A percentile compares a stretch with the other conserved stretches of the same genome.
Conservation (phyloP, 768 basidiomycete species). For the Fistulinella prunicolor region DNA sequence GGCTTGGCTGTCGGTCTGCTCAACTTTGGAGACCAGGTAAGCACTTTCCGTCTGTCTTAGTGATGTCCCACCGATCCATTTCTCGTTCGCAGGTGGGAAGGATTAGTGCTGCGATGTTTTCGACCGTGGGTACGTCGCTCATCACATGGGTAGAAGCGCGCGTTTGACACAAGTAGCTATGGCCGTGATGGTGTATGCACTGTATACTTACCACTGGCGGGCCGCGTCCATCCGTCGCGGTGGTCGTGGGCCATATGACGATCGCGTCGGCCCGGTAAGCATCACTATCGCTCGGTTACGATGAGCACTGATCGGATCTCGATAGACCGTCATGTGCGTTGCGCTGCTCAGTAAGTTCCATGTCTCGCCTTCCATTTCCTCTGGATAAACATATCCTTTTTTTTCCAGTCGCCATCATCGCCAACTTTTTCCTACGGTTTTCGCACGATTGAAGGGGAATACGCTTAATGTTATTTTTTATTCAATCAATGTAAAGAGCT, state of each 20-base stretch:
- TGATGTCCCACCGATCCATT: not conserved
- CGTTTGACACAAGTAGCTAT: slow-evolving; percentile 58
- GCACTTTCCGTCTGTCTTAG: not conserved
- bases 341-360: slow-evolving; percentile 65
- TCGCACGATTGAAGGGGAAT: slow-evolving; percentile 33
- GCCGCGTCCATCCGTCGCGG: slow-evolving; percentile 89
- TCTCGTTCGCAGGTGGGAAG: slow-evolving; percentile 67
- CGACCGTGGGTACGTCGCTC: slow-evolving; percentile 71
- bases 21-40: slow-evolving; percentile 95
- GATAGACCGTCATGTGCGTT: slow-evolving; percentile 76
- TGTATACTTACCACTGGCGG: slow-evolving; percentile 96
- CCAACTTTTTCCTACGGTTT: slow-evolving; percentile 85
- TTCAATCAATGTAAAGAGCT: slow-evolving; percentile 15
- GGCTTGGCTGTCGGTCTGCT: slow-evolving; percentile 93
- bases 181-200: slow-evolving; percentile 95
- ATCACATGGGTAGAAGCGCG: not conserved
- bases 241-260: slow-evolving; percentile 94
- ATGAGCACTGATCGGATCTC: slow-evolving; percentile 9
- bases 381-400: not conserved
- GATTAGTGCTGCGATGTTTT: slow-evolving; percentile 97
- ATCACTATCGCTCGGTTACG: slow-evolving; percentile 6
- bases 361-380: not conserved
- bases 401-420: slow-evolving; percentile 68
- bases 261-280: slow-evolving; percentile 91
- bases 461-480: not conserved